These are phyloP conservation scores for Lentinula aciculospora DNA, from an alignment of 768 basidiomycete species.

Conservation along the genomic window DNA sequence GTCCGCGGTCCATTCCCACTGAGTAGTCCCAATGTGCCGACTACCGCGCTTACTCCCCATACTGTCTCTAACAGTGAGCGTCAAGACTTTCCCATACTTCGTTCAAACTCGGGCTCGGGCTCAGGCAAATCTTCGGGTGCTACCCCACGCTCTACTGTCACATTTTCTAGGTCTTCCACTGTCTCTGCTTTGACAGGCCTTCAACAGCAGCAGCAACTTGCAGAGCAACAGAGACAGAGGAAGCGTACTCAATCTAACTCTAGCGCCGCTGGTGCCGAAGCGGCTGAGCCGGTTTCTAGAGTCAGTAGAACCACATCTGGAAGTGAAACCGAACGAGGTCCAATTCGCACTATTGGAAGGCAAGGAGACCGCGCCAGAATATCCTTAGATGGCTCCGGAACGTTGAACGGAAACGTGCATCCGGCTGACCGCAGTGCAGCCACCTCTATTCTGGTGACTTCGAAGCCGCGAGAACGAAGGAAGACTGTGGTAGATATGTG, in stretches of 20 bases:
- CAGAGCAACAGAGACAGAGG: conserved; percentile 1
- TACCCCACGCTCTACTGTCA: conserved; percentile 29
- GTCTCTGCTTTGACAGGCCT: conserved; percentile 50
- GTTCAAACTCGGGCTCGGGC: conserved; percentile 35
- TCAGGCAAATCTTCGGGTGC: conserved; percentile 2
- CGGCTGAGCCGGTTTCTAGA: conserved; percentile 5
- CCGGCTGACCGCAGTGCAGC: conserved; percentile 38
- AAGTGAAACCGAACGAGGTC: conserved; percentile 39
- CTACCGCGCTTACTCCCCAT: conserved; percentile 62
- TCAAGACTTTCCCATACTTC: conserved; percentile 23
- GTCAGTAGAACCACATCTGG: conserved; percentile 34
- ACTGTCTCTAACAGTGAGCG: conserved; percentile 33
- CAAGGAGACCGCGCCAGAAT: conserved; percentile 24
- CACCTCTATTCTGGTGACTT: conserved; percentile 22
- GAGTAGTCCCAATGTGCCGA: conserved; percentile 49
- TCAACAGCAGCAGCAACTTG: conserved; percentile 27
- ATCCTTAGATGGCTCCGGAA: conserved; percentile 40
- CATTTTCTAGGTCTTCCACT: conserved; percentile 61
- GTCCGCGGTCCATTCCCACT: conserved; percentile 46
- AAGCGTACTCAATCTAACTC: conserved; percentile 24
- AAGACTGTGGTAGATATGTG: conserved; percentile 45
- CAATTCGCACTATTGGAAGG: conserved; percentile 27
- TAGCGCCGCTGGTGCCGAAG: conserved; percentile 18
- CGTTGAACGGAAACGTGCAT: conserved; percentile 22
- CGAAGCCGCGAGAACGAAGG: conserved; percentile 34